These are phyloP conservation scores for Pseudonitzschia multiseries DNA, from an alignment of 108 stramenopile species.

Conservation along the genomic window DNA sequence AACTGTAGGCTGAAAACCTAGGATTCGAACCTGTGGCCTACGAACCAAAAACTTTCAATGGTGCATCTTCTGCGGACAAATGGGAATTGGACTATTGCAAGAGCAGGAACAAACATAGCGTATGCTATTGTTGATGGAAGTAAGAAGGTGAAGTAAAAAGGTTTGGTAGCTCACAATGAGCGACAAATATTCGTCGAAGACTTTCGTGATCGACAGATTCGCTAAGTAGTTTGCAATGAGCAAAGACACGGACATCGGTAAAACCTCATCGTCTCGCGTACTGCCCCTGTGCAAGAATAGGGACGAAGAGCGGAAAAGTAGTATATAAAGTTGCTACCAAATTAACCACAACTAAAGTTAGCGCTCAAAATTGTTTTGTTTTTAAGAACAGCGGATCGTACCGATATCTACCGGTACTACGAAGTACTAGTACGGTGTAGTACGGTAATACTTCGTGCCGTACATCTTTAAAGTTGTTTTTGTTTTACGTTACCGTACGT, in stretches of 20 bases:
- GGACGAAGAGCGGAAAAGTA: conserved; percentile 20
- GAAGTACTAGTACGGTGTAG: too few relatives aligned
- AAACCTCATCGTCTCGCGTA: conserved; percentile 82
- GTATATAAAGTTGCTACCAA: conserved; percentile 36
- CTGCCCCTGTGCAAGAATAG: conserved; percentile 88
- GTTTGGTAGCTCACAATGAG: conserved; percentile 74
- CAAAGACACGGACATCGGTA: conserved; percentile 82
- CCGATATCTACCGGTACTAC: too few relatives aligned
- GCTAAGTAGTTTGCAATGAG: conserved; percentile 86
- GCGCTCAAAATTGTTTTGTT: not conserved
- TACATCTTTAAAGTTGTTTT: too few relatives aligned
- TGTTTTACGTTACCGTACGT: too few relatives aligned
- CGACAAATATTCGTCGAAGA: conserved; percentile 78
- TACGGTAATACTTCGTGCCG: too few relatives aligned
- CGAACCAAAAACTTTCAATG: too few relatives aligned
- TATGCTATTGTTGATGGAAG: not conserved
- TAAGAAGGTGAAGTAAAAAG: not conserved
- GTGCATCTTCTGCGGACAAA: too few relatives aligned
- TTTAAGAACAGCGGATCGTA: too few relatives aligned
- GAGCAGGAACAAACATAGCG: too few relatives aligned
- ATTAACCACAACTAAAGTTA: not conserved
- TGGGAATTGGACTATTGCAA: too few relatives aligned
- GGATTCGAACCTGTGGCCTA: too few relatives aligned
- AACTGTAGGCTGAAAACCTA: too few relatives aligned
- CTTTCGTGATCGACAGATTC: conserved; percentile 58